Percentiles rank a stretch among this genome's conserved stretches.
Evolutionary conservation across 805 yeast genomes (phyloP).

Genomic region (Blastobotrys parvus): DNA sequence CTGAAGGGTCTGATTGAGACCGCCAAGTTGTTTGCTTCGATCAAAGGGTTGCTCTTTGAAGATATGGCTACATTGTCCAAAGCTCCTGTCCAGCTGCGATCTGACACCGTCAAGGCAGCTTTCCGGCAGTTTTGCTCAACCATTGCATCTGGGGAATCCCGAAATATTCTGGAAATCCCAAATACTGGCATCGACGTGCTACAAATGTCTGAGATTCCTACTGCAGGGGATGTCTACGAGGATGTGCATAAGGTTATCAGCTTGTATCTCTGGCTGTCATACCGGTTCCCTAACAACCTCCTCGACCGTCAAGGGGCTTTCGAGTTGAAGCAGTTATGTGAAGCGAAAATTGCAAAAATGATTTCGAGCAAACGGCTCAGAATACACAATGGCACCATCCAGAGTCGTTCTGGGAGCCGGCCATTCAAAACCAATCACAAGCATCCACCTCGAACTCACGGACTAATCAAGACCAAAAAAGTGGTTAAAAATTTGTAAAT

Average conservation of each 20-base stretch:
- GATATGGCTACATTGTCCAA: conserved; percentile 52
- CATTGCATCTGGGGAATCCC: conserved; percentile 47
- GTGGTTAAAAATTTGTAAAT: neutral
- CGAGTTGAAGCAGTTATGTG: conserved; percentile 62
- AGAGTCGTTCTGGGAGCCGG: too few species aligned
- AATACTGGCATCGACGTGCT: conserved; percentile 13
- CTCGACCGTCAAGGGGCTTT: conserved; percentile 68
- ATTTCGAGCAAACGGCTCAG: neutral
- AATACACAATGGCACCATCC: too few species aligned
- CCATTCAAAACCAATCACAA: too few species aligned
- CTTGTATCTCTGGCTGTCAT: conserved; percentile 76
- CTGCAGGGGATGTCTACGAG: conserved; percentile 38
- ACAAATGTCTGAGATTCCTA: conserved; percentile 11
- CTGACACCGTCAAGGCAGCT: conserved; percentile 34
- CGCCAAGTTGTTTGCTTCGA: conserved; percentile 37
- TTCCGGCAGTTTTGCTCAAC: conserved; percentile 42
- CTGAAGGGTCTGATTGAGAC: conserved; percentile 33
- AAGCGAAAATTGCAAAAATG: conserved; percentile 39
- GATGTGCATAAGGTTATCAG: conserved; percentile 57
- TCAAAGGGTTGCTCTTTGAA: conserved; percentile 38
- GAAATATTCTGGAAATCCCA: conserved; percentile 46
- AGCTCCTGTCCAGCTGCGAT: conserved; percentile 48
- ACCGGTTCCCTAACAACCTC: conserved; percentile 75
- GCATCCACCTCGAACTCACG: too few species aligned
- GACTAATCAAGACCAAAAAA: too few species aligned